A percentile compares a stretch with the other conserved stretches of the same genome.
These are phyloP conservation scores for Saxophila tyrrhenica DNA, from an alignment of 495 filamentous ascomycete genomes.

Conservation along the genomic window DNA sequence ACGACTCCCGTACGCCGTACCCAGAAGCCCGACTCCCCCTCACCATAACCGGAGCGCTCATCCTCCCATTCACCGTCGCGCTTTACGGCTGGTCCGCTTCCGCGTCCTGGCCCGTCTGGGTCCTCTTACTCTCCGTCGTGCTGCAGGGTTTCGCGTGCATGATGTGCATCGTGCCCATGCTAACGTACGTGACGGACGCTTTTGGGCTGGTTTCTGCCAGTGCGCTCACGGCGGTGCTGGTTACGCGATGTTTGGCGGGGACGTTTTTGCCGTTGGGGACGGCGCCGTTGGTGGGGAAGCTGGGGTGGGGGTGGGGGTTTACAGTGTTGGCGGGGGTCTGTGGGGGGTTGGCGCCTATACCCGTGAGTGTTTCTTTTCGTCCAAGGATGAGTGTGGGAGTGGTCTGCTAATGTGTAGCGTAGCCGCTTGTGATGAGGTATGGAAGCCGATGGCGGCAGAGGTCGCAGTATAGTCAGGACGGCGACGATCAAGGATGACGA, in stretches of 20 bases:
- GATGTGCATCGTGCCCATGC: slow-evolving; percentile 38
- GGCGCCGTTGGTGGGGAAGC: slow-evolving; percentile 31
- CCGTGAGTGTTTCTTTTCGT: too few species aligned
- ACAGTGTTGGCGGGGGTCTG: slow-evolving; percentile 31
- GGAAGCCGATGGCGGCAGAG: slow-evolving; percentile 39
- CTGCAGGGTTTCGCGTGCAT: slow-evolving; percentile 32
- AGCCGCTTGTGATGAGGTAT: slow-evolving; percentile 35
- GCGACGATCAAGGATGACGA: not conserved
- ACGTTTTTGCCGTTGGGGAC: slow-evolving; percentile 43
- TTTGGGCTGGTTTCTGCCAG: slow-evolving; percentile 45
- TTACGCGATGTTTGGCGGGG: slow-evolving; percentile 41
- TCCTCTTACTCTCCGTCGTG: slow-evolving; percentile 34
- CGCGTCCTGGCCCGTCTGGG: slow-evolving; percentile 26
- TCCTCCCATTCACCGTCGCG: slow-evolving; percentile 33
- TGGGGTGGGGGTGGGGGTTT: slow-evolving; percentile 42
- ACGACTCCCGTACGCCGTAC: not conserved
- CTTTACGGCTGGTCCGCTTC: slow-evolving; percentile 42
- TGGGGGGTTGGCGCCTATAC: slow-evolving; percentile 39
- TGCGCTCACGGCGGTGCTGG: slow-evolving; percentile 45
- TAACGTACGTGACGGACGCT: slow-evolving; percentile 47
- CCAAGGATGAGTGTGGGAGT: too few species aligned
- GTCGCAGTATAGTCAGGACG: slow-evolving; percentile 33
- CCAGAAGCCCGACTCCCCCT: slow-evolving; percentile 42
- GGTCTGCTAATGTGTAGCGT: not conserved
- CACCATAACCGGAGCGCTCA: slow-evolving; percentile 30